phyloP scores from a whole-genome alignment of 768 basidiomycete genomes.

The Terana coerulea region DNA sequence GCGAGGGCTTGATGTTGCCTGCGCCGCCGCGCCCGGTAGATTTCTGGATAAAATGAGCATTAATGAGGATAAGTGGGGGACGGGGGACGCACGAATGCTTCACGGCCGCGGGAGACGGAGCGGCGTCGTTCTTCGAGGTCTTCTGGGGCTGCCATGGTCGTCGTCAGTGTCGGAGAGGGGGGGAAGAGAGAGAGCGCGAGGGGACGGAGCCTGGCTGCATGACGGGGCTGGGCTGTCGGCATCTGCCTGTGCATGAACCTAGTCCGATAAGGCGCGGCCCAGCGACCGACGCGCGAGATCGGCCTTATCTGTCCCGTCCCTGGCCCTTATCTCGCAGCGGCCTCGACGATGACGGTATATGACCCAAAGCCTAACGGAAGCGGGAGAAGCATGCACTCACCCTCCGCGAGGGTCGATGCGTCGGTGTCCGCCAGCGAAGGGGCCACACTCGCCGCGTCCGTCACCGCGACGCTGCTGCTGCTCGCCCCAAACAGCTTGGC shows the following conservation, averaged over 20 bases:
- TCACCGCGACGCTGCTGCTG: background rate
- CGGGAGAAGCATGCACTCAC: background rate
- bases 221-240: no score
- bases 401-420: constrained; percentile 1
- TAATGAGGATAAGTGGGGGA: background rate
- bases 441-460: background rate
- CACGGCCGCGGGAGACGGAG: constrained; percentile 57
- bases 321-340: constrained; percentile 5
- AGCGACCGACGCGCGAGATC: no score
- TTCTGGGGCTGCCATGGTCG: constrained; percentile 20
- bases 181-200: background rate
- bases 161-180: constrained; percentile 1
- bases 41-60: background rate
- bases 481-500: constrained; percentile 1
- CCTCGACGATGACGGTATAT: background rate
- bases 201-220: background rate
- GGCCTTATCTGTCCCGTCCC: background rate
- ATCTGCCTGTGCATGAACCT: no score
- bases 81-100: constrained; percentile 44
- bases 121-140: constrained; percentile 24
- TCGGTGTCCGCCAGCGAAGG: background rate
- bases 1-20: constrained; percentile 62
- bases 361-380: background rate
- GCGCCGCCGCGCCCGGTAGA: constrained; percentile 59
- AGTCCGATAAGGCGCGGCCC: no score